Evolutionary conservation across 352 stramenopile species (phyloP), one percentile per base, ranked within the genome.

Genomic region (Thalassiosira oceanica): DNA sequence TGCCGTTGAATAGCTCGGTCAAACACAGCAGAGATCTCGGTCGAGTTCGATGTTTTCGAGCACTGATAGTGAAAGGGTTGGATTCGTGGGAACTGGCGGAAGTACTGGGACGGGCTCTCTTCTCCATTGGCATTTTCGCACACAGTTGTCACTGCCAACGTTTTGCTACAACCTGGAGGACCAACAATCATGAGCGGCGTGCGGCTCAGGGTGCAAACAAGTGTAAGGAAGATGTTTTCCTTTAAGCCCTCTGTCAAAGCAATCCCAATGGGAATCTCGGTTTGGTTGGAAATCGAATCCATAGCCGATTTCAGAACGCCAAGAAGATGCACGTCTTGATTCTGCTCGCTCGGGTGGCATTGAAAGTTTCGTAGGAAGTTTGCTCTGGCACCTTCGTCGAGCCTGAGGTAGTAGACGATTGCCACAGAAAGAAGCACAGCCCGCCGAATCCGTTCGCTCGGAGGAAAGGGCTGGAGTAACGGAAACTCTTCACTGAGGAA

Each of bases 201-300:
- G 11, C 68, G 20, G 16, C 66, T 71, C 18, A 88, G 54, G 8
- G 78, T 45, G 27, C 66, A 84, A 7, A 89, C 55, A 18, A 86
- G 53, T 15, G 69, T 76, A 44, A 89, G 79, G 33, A 89, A 89
- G 4, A 86, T 27, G 58, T 89, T 89, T 54, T 89, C 81, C 37
- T 70, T 66, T 11, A 89, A 44, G 6, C 74, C 79, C 37, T 21
- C 15, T 10, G 75, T 88, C 2, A 67, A 24, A n/a, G 78, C 71
- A 42, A 89, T 80, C n/a, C 79, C 81, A 35, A 50, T 33, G 10
- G 69, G 69, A 36, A 79, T 75, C 39, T 74, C 50, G n/a, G 68
- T 78, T 2, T 44, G 20, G 10, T 60, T 29, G 16, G 64, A 37
- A 21, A 78, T 21, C 20, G n/a, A 45, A n/a, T 78, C 31, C 1